Evolutionary conservation across 1,139 yeast species (phyloP).

Genomic region (Pichia sp.): DNA sequence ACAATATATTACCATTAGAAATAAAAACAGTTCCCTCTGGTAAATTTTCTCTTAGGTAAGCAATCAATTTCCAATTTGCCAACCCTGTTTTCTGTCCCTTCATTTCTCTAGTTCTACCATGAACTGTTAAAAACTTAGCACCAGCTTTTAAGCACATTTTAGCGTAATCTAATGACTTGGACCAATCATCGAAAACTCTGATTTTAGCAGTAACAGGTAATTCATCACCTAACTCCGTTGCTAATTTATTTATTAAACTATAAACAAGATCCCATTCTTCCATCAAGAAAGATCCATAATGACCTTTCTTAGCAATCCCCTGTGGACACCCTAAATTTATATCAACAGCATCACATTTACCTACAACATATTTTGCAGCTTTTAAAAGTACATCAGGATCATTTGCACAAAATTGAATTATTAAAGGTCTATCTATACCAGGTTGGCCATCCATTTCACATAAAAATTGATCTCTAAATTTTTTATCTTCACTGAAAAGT

Average conservation of each 20-base stretch:
- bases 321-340: conserved; percentile 96
- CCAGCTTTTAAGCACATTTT: conserved; percentile 89
- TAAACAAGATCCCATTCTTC: conserved; percentile 90
- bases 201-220: conserved; percentile 96
- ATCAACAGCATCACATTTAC: conserved; percentile 91
- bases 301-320: conserved; percentile 91
- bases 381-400: conserved; percentile 76
- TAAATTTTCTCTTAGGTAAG: conserved; percentile 67
- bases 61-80: conserved; percentile 85
- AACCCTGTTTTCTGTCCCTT: conserved; percentile 93
- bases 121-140: conserved; percentile 90
- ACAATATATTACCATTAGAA: conserved; percentile 86
- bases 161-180: conserved; percentile 81
- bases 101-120: conserved; percentile 95
- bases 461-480: conserved; percentile 76
- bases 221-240: conserved; percentile 48
- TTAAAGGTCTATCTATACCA: conserved; percentile 64
- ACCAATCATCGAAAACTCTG: conserved; percentile 78
- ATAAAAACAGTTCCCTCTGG: conserved; percentile 83
- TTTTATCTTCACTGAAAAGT: conserved; percentile 75
- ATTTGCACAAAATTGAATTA: conserved; percentile 95
- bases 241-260: conserved; percentile 62
- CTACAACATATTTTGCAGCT: conserved; percentile 77
- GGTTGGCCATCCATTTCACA: conserved; percentile 65
- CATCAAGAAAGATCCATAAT: conserved; percentile 93